phyloP scores from a whole-genome alignment of 2,329 filamentous ascomycete genomes.

The Zasmidium citrigriseum region DNA sequence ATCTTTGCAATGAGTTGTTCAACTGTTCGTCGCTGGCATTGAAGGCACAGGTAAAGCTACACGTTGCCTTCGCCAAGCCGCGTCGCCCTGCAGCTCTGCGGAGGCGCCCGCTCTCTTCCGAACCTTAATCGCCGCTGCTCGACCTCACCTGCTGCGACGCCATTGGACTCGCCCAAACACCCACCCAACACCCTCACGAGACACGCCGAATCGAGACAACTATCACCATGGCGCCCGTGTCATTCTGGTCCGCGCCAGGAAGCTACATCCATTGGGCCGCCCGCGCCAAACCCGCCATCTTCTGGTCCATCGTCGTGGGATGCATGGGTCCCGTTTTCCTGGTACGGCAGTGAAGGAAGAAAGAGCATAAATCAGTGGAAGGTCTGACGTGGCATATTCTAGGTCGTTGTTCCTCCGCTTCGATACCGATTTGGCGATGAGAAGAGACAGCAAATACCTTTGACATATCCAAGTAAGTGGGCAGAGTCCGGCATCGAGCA shows the following conservation, averaged over 20 bases:
- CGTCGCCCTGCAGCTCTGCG: not conserved
- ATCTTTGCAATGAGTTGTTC: constrained; percentile 43
- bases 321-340: constrained; percentile 70
- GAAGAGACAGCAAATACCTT: constrained; percentile 70
- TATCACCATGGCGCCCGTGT: constrained; percentile 65
- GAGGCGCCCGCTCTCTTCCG: not conserved
- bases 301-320: constrained; percentile 81
- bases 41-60: constrained; percentile 11
- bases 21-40: constrained; percentile 5
- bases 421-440: constrained; percentile 72
- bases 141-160: not conserved
- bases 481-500: not conserved
- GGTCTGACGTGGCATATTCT: constrained; percentile 7
- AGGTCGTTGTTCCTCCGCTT: constrained; percentile 70
- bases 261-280: constrained; percentile 86
- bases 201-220: not conserved
- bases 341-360: constrained; percentile 22
- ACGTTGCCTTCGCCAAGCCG: constrained; percentile 15
- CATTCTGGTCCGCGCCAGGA: constrained; percentile 82
- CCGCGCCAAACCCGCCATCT: constrained; percentile 85
- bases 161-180: not conserved
- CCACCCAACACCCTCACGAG: not conserved
- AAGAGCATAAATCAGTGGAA: not conserved
- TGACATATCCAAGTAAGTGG: constrained; percentile 88
- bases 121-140: not conserved